Evolutionary conservation across 441 rosid genomes (phyloP), one percentile per base, ranked within the genome.

Genomic region (Erodium texanum): DNA sequence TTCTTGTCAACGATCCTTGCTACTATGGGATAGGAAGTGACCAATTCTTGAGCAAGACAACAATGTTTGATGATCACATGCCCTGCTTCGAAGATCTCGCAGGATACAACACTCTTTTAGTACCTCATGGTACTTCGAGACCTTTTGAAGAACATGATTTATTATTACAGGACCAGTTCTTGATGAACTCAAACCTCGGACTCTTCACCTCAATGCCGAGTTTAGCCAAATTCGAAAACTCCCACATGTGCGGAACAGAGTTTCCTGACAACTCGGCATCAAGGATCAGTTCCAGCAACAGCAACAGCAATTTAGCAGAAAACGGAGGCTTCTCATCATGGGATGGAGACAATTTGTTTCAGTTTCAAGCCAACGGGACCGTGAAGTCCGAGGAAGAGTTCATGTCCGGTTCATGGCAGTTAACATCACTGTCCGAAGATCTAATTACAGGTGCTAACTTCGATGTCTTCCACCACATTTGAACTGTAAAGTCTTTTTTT

Each of bases 361-460:
- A 38, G 45, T 38, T 38, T 12, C 85, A 78, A 63, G 70, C 19
- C 66, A 77, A 79, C 14, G n/a, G n/a, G n/a, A n/a, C n/a, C n/a
- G n/a, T n/a, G n/a, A n/a, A n/a, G n/a, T n/a, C n/a, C n/a, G 86
- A 83, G 71, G 86, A 79, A 68, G 24, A 71, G 65, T 71, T 68
- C 41, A 38, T 5, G 43, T 70, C 79, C 7, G 70, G 70, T 62
- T 72, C 82, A 23, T 82, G 85, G 89, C 85, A 77, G 1, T 63
- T 86, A 68, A 76, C 83, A 61, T 82, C 84, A 14, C 76, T 81
- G 7, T 78, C 90, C 66, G 84, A 84, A 67, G 86, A 81, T 83
- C 81, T 82, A 78, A 76, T 32, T 2, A 32, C 84, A 56, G 84
- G 61, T 41, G 75, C 71, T n/a, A 75, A 73, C 74, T 82, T 81